Conservation (phyloP, 495 filamentous ascomycete genomes). For the Margaritispora aquatica region DNA sequence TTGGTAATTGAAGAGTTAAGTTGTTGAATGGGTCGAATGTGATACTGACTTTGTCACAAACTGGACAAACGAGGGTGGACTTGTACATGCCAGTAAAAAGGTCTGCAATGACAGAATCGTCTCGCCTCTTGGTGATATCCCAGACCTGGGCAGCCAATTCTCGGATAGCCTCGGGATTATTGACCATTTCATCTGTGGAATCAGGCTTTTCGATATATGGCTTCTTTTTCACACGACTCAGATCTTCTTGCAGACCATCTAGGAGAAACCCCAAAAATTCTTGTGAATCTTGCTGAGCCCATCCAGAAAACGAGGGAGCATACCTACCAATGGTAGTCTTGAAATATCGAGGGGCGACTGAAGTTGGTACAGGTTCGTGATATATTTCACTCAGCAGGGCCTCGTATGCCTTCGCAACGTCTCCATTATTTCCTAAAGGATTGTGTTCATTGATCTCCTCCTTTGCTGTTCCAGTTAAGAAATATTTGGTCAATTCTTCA, state of each 20-base stretch:
- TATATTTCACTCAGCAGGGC: conserved; percentile 69
- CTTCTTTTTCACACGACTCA: conserved; percentile 91
- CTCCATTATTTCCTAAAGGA: conserved; percentile 73
- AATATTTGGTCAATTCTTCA: conserved; percentile 87
- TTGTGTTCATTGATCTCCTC: conserved; percentile 78
- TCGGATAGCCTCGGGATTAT: conserved; percentile 66
- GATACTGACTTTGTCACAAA: conserved; percentile 91
- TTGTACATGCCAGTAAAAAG: conserved; percentile 97
- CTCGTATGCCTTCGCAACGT: conserved; percentile 76
- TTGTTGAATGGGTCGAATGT: conserved; percentile 98
- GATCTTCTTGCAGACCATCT: conserved; percentile 89
- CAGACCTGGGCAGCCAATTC: conserved; percentile 82
- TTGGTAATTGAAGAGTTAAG: conserved; percentile 81
- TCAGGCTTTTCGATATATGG: conserved; percentile 97
- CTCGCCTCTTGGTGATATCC: conserved; percentile 86
- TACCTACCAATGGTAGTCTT: conserved; percentile 74
- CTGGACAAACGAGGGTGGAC: conserved; percentile 87
- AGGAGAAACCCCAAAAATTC: conserved; percentile 96
- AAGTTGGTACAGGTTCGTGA: conserved; percentile 48
- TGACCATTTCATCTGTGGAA: conserved; percentile 93
- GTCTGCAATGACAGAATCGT: conserved; percentile 91
- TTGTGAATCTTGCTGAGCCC: conserved; percentile 94
- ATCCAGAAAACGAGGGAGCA: conserved; percentile 83
- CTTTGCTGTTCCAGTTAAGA: conserved; percentile 67
- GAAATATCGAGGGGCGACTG: conserved; percentile 68